Conservation (phyloP, 192 early-diverging fungal genomes). For the Linnemannia zychae region DNA sequence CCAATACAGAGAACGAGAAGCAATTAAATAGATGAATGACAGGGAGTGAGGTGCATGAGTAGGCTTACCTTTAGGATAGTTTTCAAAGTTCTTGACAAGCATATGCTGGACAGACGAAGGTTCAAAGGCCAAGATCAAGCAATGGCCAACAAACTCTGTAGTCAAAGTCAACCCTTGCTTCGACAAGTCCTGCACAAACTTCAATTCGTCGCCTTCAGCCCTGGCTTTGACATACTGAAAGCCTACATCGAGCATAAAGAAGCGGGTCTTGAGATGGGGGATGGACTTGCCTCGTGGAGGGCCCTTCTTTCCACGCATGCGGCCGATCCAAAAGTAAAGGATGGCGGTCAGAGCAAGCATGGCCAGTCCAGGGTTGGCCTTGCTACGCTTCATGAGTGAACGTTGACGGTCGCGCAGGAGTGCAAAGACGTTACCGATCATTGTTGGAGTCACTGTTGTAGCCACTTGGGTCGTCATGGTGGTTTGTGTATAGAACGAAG, state of each 20-base stretch:
- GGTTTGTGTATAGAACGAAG: neutral
- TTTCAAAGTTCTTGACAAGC: conserved; percentile 58
- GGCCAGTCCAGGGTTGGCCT: conserved; percentile 42
- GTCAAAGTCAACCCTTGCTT: conserved; percentile 43
- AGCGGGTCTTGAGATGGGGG: conserved; percentile 32
- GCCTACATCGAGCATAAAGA: conserved; percentile 36
- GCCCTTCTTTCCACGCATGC: conserved; percentile 33
- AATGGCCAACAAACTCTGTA: conserved; percentile 31
- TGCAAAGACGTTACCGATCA: conserved; percentile 28
- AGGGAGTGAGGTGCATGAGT: no score
- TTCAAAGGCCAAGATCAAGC: conserved; percentile 51
- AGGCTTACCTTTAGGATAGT: conserved; percentile 51
- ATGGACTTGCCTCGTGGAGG: conserved; percentile 34
- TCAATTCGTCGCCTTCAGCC: conserved; percentile 32
- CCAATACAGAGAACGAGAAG: no score
- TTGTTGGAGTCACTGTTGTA: conserved; percentile 12
- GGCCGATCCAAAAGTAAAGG: conserved; percentile 54
- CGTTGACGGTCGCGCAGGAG: conserved; percentile 32
- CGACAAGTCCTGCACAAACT: conserved; percentile 36
- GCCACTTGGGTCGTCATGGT: conserved; percentile 21
- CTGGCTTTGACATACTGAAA: conserved; percentile 37
- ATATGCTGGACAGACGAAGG: conserved; percentile 55
- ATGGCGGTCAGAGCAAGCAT: conserved; percentile 45
- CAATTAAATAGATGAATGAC: neutral
- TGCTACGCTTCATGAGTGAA: conserved; percentile 36